Evolutionary conservation across 23 red algal species (phyloP).

Genomic region (Cyanidiococcus yangmingshanensis): DNA sequence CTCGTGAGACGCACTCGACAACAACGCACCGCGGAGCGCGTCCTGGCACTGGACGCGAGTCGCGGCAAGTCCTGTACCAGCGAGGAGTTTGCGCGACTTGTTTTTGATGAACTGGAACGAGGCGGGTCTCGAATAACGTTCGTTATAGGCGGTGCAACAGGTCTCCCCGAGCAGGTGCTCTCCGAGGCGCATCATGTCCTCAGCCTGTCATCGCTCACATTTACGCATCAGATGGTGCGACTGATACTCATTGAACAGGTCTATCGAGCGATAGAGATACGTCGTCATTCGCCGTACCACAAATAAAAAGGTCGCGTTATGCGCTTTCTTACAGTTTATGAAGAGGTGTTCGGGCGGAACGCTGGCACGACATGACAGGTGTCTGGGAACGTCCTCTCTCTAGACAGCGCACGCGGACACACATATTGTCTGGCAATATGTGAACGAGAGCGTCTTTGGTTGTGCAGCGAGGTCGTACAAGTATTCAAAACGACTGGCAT

Average conservation of each 20-base stretch:
- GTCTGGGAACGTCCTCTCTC: too few species aligned
- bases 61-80: slow-evolving; percentile 19
- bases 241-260: slow-evolving; percentile 75
- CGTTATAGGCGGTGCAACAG: slow-evolving; percentile 61
- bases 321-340: too few species aligned
- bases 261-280: slow-evolving; percentile 74
- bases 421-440: too few species aligned
- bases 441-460: too few species aligned
- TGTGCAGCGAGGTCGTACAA: too few species aligned
- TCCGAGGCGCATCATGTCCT: slow-evolving; percentile 15
- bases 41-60: background rate
- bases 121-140: slow-evolving; percentile 40
- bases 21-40: background rate
- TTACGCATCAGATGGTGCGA: slow-evolving; percentile 78
- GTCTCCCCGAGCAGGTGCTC: slow-evolving; percentile 19
- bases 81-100: slow-evolving; percentile 36
- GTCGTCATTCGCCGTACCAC: slow-evolving; percentile 56
- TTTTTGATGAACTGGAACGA: slow-evolving; percentile 33
- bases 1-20: background rate
- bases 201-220: slow-evolving; percentile 61
- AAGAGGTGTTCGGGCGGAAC: too few species aligned
- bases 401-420: too few species aligned
- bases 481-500: too few species aligned
- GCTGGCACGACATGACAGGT: too few species aligned
- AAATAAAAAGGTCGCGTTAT: too few species aligned